A percentile compares a stretch with the other conserved stretches of the same genome.
Conservation (phyloP, 352 stramenopile genomes). For the Globisporangium rhizosaccharum region DNA sequence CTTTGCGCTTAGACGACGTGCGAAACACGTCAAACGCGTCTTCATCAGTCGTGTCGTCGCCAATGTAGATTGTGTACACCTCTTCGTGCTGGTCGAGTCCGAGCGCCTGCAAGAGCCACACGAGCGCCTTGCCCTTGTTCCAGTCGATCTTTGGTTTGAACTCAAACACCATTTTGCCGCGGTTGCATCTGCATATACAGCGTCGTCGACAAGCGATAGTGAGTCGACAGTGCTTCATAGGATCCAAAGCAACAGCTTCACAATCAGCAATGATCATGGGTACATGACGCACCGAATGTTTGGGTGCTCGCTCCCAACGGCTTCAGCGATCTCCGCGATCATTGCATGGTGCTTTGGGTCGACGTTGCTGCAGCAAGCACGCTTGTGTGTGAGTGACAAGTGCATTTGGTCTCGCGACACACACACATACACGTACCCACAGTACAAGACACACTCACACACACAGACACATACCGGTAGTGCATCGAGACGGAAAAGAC, state of each 20-base stretch:
- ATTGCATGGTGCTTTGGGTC: conserved; percentile 26
- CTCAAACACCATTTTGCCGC: conserved; percentile 89
- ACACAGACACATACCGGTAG: conserved; percentile 51
- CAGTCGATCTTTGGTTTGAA: conserved; percentile 90
- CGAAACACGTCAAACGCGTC: conserved; percentile 78
- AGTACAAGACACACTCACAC: not conserved
- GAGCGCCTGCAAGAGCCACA: conserved; percentile 80
- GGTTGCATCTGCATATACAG: conserved; percentile 41
- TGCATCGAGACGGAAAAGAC: conserved; percentile 87
- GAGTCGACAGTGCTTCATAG: not conserved
- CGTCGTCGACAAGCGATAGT: not conserved
- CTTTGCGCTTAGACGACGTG: conserved; percentile 39
- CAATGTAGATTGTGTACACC: conserved; percentile 91
- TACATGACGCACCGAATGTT: conserved; percentile 42
- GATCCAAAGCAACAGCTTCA: not conserved
- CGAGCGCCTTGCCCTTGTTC: conserved; percentile 89
- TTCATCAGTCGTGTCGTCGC: conserved; percentile 89
- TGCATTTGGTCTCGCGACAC: not conserved
- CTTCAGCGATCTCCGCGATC: conserved; percentile 42
- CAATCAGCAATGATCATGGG: conserved; percentile 1
- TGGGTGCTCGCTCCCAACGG: conserved; percentile 35
- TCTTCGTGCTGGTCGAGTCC: conserved; percentile 64
- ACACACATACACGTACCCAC: not conserved
- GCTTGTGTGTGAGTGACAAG: not conserved
- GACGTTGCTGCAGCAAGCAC: conserved; percentile 44